Evolutionary conservation across 2,329 filamentous ascomycete species (phyloP).

Genomic region (Chrysosporium queenslandicum): DNA sequence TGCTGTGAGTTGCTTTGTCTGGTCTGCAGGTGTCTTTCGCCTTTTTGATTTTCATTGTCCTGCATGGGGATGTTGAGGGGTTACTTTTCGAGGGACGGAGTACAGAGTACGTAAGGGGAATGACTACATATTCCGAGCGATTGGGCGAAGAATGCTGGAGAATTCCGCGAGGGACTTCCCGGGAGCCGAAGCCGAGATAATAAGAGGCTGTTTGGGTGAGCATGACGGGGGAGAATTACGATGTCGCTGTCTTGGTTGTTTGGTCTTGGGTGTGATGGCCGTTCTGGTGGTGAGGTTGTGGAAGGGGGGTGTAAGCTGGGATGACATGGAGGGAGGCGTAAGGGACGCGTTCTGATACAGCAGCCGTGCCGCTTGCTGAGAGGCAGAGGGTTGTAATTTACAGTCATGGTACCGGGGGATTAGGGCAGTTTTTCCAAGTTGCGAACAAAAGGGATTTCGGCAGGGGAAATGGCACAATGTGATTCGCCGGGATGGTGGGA

Average conservation of each 20-base stretch:
- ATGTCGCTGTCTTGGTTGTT: no score
- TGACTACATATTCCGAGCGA: neutral
- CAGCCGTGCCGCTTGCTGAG: no score
- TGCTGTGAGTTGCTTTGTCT: no score
- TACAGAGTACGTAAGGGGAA: conserved; percentile 2
- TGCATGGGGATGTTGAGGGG: neutral
- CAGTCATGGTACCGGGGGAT: neutral
- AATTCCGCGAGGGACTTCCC: neutral
- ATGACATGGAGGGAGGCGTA: neutral
- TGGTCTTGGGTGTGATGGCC: no score
- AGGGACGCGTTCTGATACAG: neutral
- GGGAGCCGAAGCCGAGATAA: no score
- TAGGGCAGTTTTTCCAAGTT: neutral
- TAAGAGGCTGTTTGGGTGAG: no score
- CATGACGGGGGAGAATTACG: no score
- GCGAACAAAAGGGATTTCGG: neutral
- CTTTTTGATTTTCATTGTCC: no score
- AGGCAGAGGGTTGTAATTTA: neutral
- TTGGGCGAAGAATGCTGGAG: neutral
- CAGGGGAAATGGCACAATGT: neutral
- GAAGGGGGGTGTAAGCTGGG: neutral
- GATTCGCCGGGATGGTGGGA: neutral
- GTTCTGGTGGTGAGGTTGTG: no score
- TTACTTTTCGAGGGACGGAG: neutral
- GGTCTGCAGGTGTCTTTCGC: no score